A percentile compares a stretch with the other conserved stretches of the same genome.
Evolutionary conservation across 441 rosid genomes (phyloP).

Genomic region (Pelargonium exstipulatum): DNA sequence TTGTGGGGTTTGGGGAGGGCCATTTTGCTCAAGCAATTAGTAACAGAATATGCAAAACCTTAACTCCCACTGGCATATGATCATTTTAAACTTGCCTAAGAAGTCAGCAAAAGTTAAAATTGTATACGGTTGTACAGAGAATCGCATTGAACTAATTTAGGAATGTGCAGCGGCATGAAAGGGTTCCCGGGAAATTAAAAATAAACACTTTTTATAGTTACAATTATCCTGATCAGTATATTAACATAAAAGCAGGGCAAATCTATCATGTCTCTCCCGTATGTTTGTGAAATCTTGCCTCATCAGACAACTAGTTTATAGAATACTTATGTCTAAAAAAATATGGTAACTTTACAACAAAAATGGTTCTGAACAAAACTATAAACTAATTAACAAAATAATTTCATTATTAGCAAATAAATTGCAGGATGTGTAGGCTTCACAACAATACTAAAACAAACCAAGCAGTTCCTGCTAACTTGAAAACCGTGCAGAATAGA

Average conservation of each 20-base stretch:
- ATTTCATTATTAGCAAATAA: slow-evolving; percentile 1
- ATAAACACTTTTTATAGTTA: background rate
- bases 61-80: background rate
- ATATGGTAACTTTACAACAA: background rate
- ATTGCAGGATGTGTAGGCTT: background rate
- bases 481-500: background rate
- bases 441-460: background rate
- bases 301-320: slow-evolving; percentile 8
- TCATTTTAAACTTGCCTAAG: background rate
- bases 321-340: slow-evolving; percentile 5
- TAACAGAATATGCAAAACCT: background rate
- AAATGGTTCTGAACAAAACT: slow-evolving; percentile 4
- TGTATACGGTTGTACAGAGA: background rate
- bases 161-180: background rate
- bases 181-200: background rate
- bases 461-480: background rate
- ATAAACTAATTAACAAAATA: background rate
- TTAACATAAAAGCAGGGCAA: slow-evolving; percentile 3
- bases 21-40: background rate
- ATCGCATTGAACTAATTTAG: background rate
- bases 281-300: background rate
- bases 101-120: background rate
- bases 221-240: background rate
- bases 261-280: background rate
- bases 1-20: too few species aligned